Evolutionary conservation across 345 rosid genomes (phyloP), one percentile per base, ranked within the genome.

Genomic region (Syzygium aromaticum): DNA sequence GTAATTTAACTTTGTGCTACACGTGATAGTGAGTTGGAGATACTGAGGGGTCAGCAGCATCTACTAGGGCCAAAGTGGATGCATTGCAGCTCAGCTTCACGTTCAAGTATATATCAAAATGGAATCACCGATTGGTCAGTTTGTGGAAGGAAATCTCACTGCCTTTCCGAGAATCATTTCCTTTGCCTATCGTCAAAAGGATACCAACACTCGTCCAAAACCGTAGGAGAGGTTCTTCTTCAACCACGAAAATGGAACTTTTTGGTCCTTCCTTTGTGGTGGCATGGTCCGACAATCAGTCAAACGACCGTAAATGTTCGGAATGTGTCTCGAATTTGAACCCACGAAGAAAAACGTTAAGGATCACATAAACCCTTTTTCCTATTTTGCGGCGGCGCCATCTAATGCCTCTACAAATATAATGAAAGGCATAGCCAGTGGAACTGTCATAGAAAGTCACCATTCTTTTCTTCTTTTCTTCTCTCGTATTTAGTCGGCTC

Each of bases 301-400:
- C 4, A 2, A 22, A 19, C 7, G 6, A 13, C 7, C 0, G 38
- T 5, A 67, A 9, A 49, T 67, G 3, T 19, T 9, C 2, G 5
- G 2, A 73, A 17, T 33, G 38, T 73, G 5, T 73, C 49, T 73
- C 1, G 2, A 73, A 73, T 73, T 73, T 17, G 0, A 73, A 33
- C 6, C 19, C 38, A 73, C 9, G 49, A 8, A 67, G 40, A 25
- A 38, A 33, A 9, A 33, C 8, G 2, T 73, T 73, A 17, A 73
- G 19, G 80, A 33, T 33, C 0, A 8, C 49, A 1, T 33, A 0
- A 4, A 38, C 80, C 43, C 3, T 28, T n/a, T 30, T 33, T 11
- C 11, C 46, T 38, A 33, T 73, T 49, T 33, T 19, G 49, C 0
- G 0, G 25, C 2, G 25, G 25, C 9, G 49, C 49, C 46, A 8